Base-by-base conservation (phyloP, 2,329 filamentous ascomycete species). In the Geoglossum cookeanum region DNA sequence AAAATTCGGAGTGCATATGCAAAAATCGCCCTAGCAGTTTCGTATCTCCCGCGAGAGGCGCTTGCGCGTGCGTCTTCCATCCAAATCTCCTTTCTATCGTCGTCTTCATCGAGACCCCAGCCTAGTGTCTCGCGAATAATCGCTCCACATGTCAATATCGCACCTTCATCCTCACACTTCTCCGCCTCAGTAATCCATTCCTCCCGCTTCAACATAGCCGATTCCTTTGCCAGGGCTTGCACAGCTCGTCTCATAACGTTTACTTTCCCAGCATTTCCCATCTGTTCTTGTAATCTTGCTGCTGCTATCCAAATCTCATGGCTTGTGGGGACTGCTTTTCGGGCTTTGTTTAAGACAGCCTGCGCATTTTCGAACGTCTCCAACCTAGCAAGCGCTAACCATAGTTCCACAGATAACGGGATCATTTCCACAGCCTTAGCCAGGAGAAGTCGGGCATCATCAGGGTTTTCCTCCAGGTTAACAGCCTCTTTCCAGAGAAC, bases 401-500 rank as follows among this genome's bases (percentile, higher is more conserved):
- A 98, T 1, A 98, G 74, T 66, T 98, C 94, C 42, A 96, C 84
- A 0, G 91, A 95, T 5, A 94, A 75, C 0, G 91, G 91, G 58
- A 98, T 94, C 58, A 96, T 85, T 64, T 98, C 90, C 0, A 90
- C 94, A 0, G 94, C 94, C 71, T 96, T 96, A 53, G 89, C 90
- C 52, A 98, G 79, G 57, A 98, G 76, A 58, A 98, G 74, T 60
- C 84, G 83, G 3, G 94, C 94, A 71, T 96, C 89, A 33, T 84
- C 85, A 0, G 85, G 80, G 63, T 95, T 85, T 65, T 96, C 91
- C 66, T 97, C 92, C 57, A 97, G 73, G 63, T 97, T 97, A 61
- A 98, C 91, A 4, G 91, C 85, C 67, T 94, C 89, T 68, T 97
- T 98, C 92, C 92, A 98, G n/a, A 98, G 78, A 47, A 87, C 84